phyloP scores from a whole-genome alignment of 2,329 filamentous ascomycete genomes.

The Diaporthe sp. region DNA sequence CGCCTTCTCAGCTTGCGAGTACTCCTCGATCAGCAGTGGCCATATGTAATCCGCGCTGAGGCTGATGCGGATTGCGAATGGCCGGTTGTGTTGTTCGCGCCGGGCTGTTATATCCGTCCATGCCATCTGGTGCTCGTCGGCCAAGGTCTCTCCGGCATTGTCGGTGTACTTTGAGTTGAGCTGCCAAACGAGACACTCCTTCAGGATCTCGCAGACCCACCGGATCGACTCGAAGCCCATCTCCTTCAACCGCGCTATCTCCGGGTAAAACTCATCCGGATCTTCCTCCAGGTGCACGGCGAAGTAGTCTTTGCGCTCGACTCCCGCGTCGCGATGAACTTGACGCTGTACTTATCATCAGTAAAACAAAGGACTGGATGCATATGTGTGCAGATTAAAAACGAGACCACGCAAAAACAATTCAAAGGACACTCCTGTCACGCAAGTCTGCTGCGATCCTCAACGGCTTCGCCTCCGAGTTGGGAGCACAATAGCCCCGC shows the following conservation, averaged over 20 bases:
- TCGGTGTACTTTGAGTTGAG: not conserved
- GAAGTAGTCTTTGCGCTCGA: not conserved
- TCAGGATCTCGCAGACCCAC: slow-evolving; percentile 37
- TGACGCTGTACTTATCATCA: not conserved
- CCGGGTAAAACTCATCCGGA: slow-evolving; percentile 6
- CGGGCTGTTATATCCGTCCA: not conserved
- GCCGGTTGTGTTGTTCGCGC: not conserved
- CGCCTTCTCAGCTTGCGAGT: slow-evolving; percentile 39
- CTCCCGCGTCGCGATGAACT: not conserved
- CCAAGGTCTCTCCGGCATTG: not conserved
- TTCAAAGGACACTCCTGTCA: not conserved
- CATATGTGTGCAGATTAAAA: too few species aligned
- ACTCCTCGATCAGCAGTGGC: slow-evolving; percentile 39
- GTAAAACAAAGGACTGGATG: not conserved
- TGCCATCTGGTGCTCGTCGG: not conserved
- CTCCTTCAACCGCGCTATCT: not conserved
- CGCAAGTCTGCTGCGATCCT: not conserved
- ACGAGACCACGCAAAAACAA: too few species aligned
- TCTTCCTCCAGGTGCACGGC: slow-evolving; percentile 14
- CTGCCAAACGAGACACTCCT: slow-evolving; percentile 22
- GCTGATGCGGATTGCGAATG: slow-evolving; percentile 22
- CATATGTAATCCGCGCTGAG: slow-evolving; percentile 32
- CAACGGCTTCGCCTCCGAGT: not conserved
- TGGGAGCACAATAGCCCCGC: too few species aligned
- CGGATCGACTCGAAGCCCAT: slow-evolving; percentile 27